Conservation (phyloP, 352 stramenopile species). For the Pythium inflatum region DNA sequence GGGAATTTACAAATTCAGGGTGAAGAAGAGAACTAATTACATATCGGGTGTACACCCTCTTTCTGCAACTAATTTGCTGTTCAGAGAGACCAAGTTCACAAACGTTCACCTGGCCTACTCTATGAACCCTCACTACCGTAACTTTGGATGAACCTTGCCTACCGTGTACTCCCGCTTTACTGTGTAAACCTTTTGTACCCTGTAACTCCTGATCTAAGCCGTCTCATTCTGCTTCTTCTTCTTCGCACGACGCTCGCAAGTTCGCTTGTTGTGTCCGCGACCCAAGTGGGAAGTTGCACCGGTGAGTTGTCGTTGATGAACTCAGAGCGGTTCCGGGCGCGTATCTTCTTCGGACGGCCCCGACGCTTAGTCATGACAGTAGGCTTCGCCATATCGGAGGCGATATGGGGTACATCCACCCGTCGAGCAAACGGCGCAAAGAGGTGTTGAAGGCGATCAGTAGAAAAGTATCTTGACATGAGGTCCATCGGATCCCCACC, state of each 20-base stretch:
- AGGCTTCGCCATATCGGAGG: constrained; percentile 10
- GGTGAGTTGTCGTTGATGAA: constrained; percentile 22
- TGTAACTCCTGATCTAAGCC: background rate
- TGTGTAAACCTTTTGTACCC: background rate
- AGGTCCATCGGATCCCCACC: constrained; percentile 7
- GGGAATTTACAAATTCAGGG: no score
- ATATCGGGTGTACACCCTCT: no score
- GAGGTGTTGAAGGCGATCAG: background rate
- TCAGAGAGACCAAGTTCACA: no score
- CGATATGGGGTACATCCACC: no score
- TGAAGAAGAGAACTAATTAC: no score
- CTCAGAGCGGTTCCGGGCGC: constrained; percentile 15
- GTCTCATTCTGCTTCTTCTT: background rate
- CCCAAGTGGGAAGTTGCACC: background rate
- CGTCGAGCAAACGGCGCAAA: constrained; percentile 11
- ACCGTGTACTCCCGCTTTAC: background rate
- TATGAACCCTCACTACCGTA: no score
- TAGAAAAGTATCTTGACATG: constrained; percentile 19
- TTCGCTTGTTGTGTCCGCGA: constrained; percentile 4
- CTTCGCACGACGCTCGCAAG: constrained; percentile 4
- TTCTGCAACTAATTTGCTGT: background rate
- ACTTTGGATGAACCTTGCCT: background rate
- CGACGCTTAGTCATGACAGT: constrained; percentile 7
- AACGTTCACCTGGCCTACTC: no score
- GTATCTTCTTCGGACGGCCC: background rate